Conservation (phyloP, 2,329 filamentous ascomycete species). For the Fusarium drepaniforme region DNA sequence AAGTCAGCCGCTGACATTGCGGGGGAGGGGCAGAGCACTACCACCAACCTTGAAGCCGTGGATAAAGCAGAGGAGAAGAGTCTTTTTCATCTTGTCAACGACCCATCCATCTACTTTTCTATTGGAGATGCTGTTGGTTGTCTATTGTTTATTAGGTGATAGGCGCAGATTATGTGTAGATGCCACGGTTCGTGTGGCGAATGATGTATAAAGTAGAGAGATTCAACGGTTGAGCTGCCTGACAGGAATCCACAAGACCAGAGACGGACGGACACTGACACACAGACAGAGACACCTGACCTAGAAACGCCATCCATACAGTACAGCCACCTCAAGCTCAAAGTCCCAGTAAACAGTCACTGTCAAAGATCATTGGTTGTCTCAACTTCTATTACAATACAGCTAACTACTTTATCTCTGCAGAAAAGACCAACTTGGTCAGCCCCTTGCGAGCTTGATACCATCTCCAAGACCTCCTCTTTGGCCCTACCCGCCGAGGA, state of each 20-base stretch:
- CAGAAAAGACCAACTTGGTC: constrained; percentile 36
- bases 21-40: constrained; percentile 15
- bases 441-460: constrained; percentile 36
- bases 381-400: constrained; percentile 59
- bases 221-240: not conserved
- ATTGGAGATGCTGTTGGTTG: not conserved
- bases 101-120: constrained; percentile 16
- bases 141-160: not conserved
- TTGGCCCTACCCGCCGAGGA: constrained; percentile 16
- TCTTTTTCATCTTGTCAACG: constrained; percentile 70
- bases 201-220: constrained; percentile 14
- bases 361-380: constrained; percentile 15
- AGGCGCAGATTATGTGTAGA: not conserved
- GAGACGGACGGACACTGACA: not conserved
- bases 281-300: not conserved
- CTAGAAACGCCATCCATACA: not conserved
- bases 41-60: constrained; percentile 83
- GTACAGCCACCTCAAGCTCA: not conserved
- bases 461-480: constrained; percentile 11
- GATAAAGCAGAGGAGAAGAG: constrained; percentile 84
- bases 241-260: constrained; percentile 1
- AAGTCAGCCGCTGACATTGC: constrained; percentile 16
- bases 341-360: not conserved
- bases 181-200: constrained; percentile 7
- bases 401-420: constrained; percentile 50